Base-by-base conservation (phyloP, 2,329 filamentous ascomycete species). In the Xylariaceae sp. region DNA sequence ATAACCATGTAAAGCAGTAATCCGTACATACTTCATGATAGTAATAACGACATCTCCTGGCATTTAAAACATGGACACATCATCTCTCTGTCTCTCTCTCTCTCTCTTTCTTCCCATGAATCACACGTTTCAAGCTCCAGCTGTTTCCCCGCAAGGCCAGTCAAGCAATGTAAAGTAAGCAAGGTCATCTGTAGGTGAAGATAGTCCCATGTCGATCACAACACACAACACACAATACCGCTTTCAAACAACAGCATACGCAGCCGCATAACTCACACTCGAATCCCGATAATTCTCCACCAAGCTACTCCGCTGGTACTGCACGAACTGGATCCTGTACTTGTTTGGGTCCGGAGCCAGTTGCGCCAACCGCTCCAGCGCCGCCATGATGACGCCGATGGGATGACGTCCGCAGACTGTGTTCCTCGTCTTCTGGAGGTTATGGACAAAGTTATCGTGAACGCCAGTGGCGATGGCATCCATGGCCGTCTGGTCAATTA, bases 371-470 rank as follows among this genome's bases (percentile, higher is more conserved):
- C 80, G 76, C 75, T 97, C 92, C 61, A 97, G 74, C 0, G 88
- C 92, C 0, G 92, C 91, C 90, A 99, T 92, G 44, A 89, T 83
- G 3, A 97, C 88, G 0, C 94, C 92, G 68, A 99, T 97, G 0
- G 94, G 94, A 76, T 99, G 94, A 53, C 93, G 81, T 2, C 94
- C 94, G 70, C 94, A 99, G 0, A 99, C 90, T 0, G 94, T 97
- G 68, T 99, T 99, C 11, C 84, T 84, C 0, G 93, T 97, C 42
- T 83, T 76, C 55, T 79, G 75, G 17, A 99, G 74, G 47, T 85
- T 87, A 2, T 83, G 77, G 13, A 90, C 77, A 72, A 97, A 97
- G 0, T 74, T 76, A 18, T 82, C 77, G 68, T 96, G 88, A 6
- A 75, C 80, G 1, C 93, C 92, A 2, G 85, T 86, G 71, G 92